Base-by-base conservation (phyloP, 169 alveolate genomes). In the Cryptosporidium xiaoi region DNA sequence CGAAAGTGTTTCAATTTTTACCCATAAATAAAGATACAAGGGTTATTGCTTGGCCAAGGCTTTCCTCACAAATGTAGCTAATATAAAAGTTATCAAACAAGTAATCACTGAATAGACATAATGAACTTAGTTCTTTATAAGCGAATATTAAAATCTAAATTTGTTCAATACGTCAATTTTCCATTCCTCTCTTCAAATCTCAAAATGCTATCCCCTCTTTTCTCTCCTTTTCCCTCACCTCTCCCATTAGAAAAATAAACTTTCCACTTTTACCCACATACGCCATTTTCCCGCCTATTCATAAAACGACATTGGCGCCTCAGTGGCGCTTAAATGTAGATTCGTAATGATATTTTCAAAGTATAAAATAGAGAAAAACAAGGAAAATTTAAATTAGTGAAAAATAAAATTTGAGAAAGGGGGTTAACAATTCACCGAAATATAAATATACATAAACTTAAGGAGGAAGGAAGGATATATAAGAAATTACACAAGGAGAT, bases 241-340 rank as follows among this genome's bases (percentile, higher is more conserved):
- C 20, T 5, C 20, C 64, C 33, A 20, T 5, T 13, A n/a, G 64
- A 16, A 53, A 53, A n/a, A 53, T 53, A 67, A 67, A 48, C 27
- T 69, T 69, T 69, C 83, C 83, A 69, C 83, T 69, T 69, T 69
- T 53, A 66, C 82, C 83, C 83, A 69, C 83, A 69, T 34, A 12
- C 13, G 55, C 4, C 18, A 1, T 1, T 18, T 69, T 50, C 53
- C 83, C 83, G 83, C 83, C 83, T 34, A n/a, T 53, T 44, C 44
- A 56, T 51, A 29, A 69, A 51, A 69, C 83, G 67, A 56, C 27
- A 27, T 27, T 55, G 83, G 83, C 83, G 83, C 83, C 68, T 55
- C 44, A 4, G 33, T 15, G 83, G 83, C 83, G 83, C 83, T 36
- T 66, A 15, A 20, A 66, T 51, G 83, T 69, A 69, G 83, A 69